phyloP scores from a whole-genome alignment of 164 flowering plant genomes.

The Litsea cubeba region DNA sequence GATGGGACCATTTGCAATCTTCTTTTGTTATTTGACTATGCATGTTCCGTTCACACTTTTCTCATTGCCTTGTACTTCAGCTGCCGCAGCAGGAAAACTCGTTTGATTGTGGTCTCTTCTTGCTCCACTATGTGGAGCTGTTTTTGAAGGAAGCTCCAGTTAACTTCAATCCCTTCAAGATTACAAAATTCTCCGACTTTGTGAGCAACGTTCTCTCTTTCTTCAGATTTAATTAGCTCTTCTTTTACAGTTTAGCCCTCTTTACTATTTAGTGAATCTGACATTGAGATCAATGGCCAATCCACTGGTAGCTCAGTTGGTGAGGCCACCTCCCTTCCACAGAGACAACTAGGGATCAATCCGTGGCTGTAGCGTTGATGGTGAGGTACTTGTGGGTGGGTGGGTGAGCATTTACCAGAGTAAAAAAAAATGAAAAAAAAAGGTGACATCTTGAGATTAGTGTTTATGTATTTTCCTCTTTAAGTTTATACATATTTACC shows the following conservation, averaged over 20 bases:
- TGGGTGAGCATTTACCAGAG: no score
- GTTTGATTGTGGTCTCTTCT: slow-evolving; percentile 91
- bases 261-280: not conserved
- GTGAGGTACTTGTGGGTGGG: no score
- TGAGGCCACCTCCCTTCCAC: not conserved
- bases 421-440: no score
- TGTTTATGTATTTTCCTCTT: no score
- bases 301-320: not conserved
- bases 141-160: slow-evolving; percentile 72
- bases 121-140: slow-evolving; percentile 86
- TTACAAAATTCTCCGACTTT: not conserved
- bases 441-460: no score
- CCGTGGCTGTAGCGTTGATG: no score
- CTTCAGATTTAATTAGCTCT: not conserved
- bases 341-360: not conserved
- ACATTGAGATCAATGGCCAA: not conserved
- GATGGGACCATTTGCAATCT: not conserved
- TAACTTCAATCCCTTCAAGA: slow-evolving; percentile 63
- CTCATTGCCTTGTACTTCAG: slow-evolving; percentile 35
- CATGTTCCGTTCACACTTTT: not conserved
- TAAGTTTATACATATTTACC: no score
- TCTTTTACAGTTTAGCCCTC: not conserved
- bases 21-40: not conserved
- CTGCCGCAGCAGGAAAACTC: slow-evolving; percentile 92
- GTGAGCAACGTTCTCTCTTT: not conserved